Evolutionary conservation across 2,329 filamentous ascomycete species (phyloP).

Genomic region (Arthrobotrys musiformis): DNA sequence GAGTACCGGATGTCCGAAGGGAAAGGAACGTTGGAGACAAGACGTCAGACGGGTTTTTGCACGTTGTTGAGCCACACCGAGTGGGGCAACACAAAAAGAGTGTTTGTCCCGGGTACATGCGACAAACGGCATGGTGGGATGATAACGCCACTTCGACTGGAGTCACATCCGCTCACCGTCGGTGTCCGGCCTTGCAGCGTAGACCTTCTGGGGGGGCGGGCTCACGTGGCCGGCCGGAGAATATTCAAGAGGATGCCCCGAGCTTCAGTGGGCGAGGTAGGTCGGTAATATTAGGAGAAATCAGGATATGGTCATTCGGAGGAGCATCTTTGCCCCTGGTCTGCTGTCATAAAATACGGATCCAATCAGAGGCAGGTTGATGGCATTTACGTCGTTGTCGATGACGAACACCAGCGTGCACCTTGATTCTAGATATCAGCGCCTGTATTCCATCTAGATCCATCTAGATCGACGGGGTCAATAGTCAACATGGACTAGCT

Average conservation of each 20-base stretch:
- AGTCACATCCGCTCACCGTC: conserved; percentile 5
- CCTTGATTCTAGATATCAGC: too few species aligned
- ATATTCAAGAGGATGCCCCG: not conserved
- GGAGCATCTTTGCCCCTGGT: not conserved
- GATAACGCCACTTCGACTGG: conserved; percentile 37
- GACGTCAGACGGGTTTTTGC: conserved; percentile 51
- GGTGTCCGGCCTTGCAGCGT: conserved; percentile 30
- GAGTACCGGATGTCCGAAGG: conserved; percentile 12
- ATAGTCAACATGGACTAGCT: too few species aligned
- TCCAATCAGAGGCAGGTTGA: conserved; percentile 16
- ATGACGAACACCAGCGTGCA: not conserved
- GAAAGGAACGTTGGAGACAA: conserved; percentile 9
- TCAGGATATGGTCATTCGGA: conserved; percentile 32
- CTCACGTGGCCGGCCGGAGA: conserved; percentile 14
- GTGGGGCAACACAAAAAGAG: conserved; percentile 30
- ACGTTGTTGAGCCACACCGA: not conserved
- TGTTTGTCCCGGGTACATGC: too few species aligned
- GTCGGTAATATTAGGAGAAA: not conserved
- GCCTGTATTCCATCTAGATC: too few species aligned
- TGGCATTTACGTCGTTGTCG: not conserved
- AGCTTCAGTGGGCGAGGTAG: not conserved
- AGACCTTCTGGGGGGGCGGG: not conserved
- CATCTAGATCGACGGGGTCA: too few species aligned
- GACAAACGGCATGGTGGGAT: conserved; percentile 16
- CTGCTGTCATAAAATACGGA: too few species aligned